phyloP scores from a whole-genome alignment of 2,329 filamentous ascomycete species.

The Alternaria longipes region DNA sequence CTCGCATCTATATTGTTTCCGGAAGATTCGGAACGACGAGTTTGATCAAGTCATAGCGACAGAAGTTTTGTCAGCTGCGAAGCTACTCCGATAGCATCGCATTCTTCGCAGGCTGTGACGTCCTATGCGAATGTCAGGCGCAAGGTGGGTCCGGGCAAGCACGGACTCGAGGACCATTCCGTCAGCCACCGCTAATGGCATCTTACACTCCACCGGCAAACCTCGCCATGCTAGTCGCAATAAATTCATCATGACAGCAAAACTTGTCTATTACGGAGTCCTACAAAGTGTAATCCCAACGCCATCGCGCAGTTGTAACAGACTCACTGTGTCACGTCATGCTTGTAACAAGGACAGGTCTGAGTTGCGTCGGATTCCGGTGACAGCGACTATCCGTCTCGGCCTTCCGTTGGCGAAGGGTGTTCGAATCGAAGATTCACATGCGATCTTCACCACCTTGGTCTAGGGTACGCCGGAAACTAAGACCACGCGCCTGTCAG shows the following conservation, averaged over 20 bases:
- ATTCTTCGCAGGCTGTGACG: slow-evolving; percentile 25
- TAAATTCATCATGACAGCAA: neutral
- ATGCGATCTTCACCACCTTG: slow-evolving; percentile 4
- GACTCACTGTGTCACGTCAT: slow-evolving; percentile 16
- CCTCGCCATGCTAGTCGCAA: slow-evolving; percentile 6
- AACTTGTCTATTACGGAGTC: neutral
- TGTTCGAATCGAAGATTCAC: slow-evolving; percentile 10
- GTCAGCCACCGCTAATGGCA: slow-evolving; percentile 21
- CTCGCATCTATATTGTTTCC: slow-evolving; percentile 27
- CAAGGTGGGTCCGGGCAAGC: slow-evolving; percentile 17
- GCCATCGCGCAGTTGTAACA: slow-evolving; percentile 7
- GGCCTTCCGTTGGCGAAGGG: slow-evolving; percentile 9
- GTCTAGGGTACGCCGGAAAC: slow-evolving; percentile 8
- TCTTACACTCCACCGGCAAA: slow-evolving; percentile 8
- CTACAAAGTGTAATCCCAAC: neutral
- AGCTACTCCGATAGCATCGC: slow-evolving; percentile 35
- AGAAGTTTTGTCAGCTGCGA: slow-evolving; percentile 40
- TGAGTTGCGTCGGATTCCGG: slow-evolving; percentile 21
- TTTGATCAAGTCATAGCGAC: slow-evolving; percentile 28
- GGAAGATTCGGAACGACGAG: slow-evolving; percentile 38
- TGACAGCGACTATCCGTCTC: slow-evolving; percentile 25
- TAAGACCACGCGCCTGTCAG: slow-evolving; percentile 4
- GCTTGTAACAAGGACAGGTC: slow-evolving; percentile 13
- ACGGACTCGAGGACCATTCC: slow-evolving; percentile 8
- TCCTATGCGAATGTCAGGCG: slow-evolving; percentile 17